These are phyloP conservation scores for Emmonsia crescens DNA, from an alignment of 2,329 filamentous ascomycete species.

Conservation along the genomic window DNA sequence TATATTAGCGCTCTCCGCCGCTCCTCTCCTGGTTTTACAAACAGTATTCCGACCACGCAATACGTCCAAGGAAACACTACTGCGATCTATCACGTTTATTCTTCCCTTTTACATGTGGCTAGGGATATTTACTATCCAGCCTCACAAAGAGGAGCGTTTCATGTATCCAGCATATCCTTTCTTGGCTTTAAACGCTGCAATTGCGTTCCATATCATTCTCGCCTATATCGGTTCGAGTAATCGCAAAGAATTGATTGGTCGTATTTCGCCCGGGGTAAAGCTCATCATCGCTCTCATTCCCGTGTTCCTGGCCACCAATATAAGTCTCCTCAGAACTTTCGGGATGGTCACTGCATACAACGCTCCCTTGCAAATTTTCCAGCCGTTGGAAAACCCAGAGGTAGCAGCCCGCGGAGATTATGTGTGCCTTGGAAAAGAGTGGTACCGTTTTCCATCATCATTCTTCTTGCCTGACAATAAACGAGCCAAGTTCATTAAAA, in stretches of 20 bases:
- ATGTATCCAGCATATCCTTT: conserved; percentile 97
- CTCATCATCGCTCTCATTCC: conserved; percentile 49
- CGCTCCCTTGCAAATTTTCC: conserved; percentile 60
- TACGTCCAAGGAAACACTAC: conserved; percentile 55
- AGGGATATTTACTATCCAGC: conserved; percentile 77
- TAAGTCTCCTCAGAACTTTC: conserved; percentile 61
- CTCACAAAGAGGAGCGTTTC: conserved; percentile 96
- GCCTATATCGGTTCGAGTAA: conserved; percentile 61
- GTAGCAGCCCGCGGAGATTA: conserved; percentile 52
- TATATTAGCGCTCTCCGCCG: conserved; percentile 59
- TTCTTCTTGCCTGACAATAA: conserved; percentile 80
- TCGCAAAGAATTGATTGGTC: conserved; percentile 55
- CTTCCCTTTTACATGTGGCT: conserved; percentile 92
- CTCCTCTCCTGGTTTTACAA: conserved; percentile 67
- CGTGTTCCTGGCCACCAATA: conserved; percentile 52
- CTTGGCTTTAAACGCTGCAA: conserved; percentile 75
- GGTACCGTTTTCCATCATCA: conserved; percentile 93
- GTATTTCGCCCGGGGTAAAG: conserved; percentile 66
- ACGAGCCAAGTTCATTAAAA: conserved; percentile 79
- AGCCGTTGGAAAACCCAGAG: conserved; percentile 36
- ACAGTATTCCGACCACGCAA: conserved; percentile 52
- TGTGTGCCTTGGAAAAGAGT: conserved; percentile 90
- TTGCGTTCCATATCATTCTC: conserved; percentile 71
- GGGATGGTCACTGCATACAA: conserved; percentile 74
- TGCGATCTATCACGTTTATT: conserved; percentile 68